Conservation (phyloP, 352 stramenopile genomes). For the Pythium scleroteichum region DNA sequence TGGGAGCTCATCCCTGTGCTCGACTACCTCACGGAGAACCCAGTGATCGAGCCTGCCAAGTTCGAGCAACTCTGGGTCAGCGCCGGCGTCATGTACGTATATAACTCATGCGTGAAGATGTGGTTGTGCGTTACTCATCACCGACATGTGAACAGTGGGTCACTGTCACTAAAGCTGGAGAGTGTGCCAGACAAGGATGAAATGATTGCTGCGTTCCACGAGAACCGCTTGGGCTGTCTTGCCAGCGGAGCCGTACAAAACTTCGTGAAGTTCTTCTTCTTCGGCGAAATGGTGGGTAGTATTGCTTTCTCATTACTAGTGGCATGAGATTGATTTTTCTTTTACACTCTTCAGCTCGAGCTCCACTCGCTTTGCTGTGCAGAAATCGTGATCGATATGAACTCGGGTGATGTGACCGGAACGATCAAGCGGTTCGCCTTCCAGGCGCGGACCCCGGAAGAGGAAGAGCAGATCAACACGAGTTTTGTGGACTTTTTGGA, state of each 20-base stretch:
- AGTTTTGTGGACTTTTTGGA: constrained; percentile 88
- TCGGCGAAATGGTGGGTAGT: constrained; percentile 69
- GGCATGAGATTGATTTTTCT: too few relatives aligned
- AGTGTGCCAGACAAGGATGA: constrained; percentile 69
- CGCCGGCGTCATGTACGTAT: constrained; percentile 71
- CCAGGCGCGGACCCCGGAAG: constrained; percentile 51
- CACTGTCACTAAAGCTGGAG: constrained; percentile 47
- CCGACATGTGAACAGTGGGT: constrained; percentile 53
- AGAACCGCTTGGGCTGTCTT: constrained; percentile 75
- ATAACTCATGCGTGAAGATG: neutral
- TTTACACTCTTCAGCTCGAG: constrained; percentile 54
- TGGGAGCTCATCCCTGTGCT: constrained; percentile 55
- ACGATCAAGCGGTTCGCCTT: constrained; percentile 77
- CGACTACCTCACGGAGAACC: constrained; percentile 65
- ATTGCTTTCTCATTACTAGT: too few relatives aligned
- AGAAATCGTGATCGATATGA: constrained; percentile 70
- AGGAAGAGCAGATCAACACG: constrained; percentile 78
- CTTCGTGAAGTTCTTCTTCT: constrained; percentile 89
- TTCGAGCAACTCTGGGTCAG: constrained; percentile 83
- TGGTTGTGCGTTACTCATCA: neutral
- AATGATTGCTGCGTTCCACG: constrained; percentile 72
- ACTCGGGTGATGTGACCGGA: constrained; percentile 50
- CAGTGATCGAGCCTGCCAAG: constrained; percentile 65
- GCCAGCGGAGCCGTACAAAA: constrained; percentile 71
- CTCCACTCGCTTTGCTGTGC: constrained; percentile 83